Percentiles rank a stretch among this genome's conserved stretches.
Evolutionary conservation across 2,329 filamentous ascomycete species (phyloP).

Genomic region (Fusarium sp.): DNA sequence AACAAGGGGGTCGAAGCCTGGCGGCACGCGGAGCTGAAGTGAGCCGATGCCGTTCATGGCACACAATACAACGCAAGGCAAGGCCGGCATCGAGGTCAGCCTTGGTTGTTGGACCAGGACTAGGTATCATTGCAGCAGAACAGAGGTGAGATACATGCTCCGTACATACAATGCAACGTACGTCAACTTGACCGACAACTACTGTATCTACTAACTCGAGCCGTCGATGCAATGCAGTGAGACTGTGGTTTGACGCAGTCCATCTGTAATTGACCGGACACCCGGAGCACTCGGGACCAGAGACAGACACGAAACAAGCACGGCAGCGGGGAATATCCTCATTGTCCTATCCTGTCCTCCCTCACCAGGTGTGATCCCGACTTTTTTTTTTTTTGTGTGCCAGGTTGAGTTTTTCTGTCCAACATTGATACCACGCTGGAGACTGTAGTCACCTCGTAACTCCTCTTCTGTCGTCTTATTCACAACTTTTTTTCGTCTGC

Average conservation of each 20-base stretch:
- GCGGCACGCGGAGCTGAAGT: constrained; percentile 35
- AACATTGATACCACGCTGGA: constrained; percentile 10
- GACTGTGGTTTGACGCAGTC: constrained; percentile 20
- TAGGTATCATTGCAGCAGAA: background rate
- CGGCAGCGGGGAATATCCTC: constrained; percentile 22
- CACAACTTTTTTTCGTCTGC: background rate
- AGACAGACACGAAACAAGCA: constrained; percentile 22
- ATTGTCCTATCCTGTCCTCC: constrained; percentile 1
- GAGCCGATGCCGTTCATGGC: background rate
- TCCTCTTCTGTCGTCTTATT: background rate
- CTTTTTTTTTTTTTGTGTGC: background rate
- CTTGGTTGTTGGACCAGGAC: background rate
- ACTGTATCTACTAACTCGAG: background rate
- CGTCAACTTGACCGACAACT: constrained; percentile 13
- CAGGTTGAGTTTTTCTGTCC: constrained; percentile 15
- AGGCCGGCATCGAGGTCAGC: background rate
- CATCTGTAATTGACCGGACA: constrained; percentile 16
- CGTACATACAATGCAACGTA: constrained; percentile 15
- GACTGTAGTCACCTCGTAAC: background rate
- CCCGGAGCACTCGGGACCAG: constrained; percentile 15
- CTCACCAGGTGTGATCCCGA: constrained; percentile 1
- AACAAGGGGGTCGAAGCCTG: constrained; percentile 29
- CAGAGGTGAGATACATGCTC: background rate
- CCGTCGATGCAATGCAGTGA: constrained; percentile 27
- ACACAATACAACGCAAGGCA: background rate